Base-by-base conservation (phyloP, 164 flowering plant species). In the Houttuynia cordata region DNA sequence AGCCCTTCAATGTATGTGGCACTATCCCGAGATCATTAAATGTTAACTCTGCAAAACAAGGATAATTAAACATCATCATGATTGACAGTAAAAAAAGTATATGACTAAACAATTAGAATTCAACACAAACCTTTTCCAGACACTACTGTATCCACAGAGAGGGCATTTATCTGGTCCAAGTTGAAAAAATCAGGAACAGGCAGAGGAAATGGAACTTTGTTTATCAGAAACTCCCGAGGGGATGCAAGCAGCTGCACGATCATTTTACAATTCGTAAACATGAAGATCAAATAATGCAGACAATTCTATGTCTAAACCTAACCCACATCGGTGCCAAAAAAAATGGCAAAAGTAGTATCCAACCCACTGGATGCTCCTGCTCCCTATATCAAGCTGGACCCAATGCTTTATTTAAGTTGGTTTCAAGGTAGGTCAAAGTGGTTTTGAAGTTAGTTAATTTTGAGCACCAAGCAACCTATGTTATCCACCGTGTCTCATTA, bases 1-100 rank as follows among this genome's bases (percentile, higher is more conserved):
- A 90, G 17, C 97, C 97, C 78, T 86, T 85, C 79, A 94, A 61
- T 73, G 83, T 83, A 60, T 68, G 94, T 0, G 99, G 97, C 67
- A 62, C 80, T 66, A 93, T 74, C 19, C 87, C 96, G 51, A 93
- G 84, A 77, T 93, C 91, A 59, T 71, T 64, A 70, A 93, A 93
- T 40, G 82, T 86, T 61, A 93, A 77, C 71, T 96, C 99, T 93
- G 84, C 73, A 55, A 20, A 55, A 39, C 59, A 57, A 55, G 34
- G 20, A 51, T 21, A 23, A 30, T 54, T 4, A 9, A 54, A 54
- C 15, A 54, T 23, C 15, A 54, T 23, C 21, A 15, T 18, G 53
- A 14, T n/a, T 34, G 7, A 24, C 25, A 37, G 58, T 0, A 49
- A 49, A 24, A 22, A 23, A 8, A 19, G 49, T 34, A 20, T 2